Base-by-base conservation (phyloP, 2,329 filamentous ascomycete species). In the Epichloe festucae region DNA sequence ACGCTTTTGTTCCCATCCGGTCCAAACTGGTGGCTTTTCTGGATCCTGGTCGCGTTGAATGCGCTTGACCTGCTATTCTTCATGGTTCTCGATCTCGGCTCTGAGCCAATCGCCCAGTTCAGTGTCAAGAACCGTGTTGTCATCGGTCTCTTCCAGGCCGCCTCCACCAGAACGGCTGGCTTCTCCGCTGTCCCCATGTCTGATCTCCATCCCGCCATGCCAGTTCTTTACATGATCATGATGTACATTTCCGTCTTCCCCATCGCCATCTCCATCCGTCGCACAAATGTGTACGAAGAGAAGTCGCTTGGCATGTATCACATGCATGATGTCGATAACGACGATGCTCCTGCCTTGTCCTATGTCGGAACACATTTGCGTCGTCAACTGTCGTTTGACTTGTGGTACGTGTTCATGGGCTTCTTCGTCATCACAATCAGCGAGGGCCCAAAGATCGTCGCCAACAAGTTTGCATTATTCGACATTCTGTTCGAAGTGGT, bases 241-340 rank as follows among this genome's bases (percentile, higher is more conserved):
- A 97, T 97, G 93, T 97, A 97, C 68, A 95, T 97, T 55, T 95
- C 90, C 53, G 87, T 96, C 54, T 95, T 95, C 60, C 91, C 91
- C 5, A 95, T 97, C 59, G 91, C 93, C 63, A 97, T 97, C 61
- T 93, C 87, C 6, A 86, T 97, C 60, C 89, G 91, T 50, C 78
- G 87, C 57, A 96, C 91, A 53, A 97, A 97, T 64, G 91, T 96
- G 2, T 97, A 97, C 71, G 91, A 96, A 67, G 91, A 97, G 64
- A 87, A 84, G 57, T 88, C 84, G 0, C 77, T 93, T 0, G 88
- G 88, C 5, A 81, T 94, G 34, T 89, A 85, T 62, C 72, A 71
- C 48, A 70, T 69, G 19, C 63, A 71, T 1, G 65, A 71, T 3
- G 70, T 73, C 4, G 73, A 78, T 1, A 72, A 75, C n/a, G 65